Evolutionary conservation across 163 green algal genomes (phyloP), one percentile per base, ranked within the genome.

Genomic region (Chloroidium sp.): DNA sequence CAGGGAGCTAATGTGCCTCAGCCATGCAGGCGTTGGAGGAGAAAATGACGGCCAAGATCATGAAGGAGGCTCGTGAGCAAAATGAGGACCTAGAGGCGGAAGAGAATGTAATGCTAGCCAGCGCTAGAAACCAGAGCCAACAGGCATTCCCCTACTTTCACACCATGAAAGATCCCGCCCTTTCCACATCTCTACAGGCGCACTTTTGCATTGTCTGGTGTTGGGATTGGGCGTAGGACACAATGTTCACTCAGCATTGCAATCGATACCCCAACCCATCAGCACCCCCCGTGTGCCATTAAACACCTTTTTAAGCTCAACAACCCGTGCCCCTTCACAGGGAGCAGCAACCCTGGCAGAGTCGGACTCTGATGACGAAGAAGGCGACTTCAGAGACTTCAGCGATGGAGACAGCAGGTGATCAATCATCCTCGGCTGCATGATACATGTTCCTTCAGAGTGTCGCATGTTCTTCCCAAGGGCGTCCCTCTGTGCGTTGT

Each of bases 21-120:
- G 36, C 36, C 36, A 36, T 36, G 36, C 69, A 86, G 81, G 84
- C 75, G 61, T 77, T 82, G 57, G 86, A 85, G 6, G 87, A 82
- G 3, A 87, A 86, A 62, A 69, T 93, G 13, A 91, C 80, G 3
- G 79, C 81, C 62, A 86, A 88, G 58, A 92, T 97, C 62, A 82
- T 97, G 62, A 83, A 87, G 12, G 86, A 91, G 77, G 92, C 93
- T 1, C 88, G 88, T 1, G 85, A 85, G 74, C 93, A 97, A 86
- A 91, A 95, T 78, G 84, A 92, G 68, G 92, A 97, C 77, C 6
- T 96, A 2, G 90, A 94, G 60, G 88, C 84, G 1, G 92, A 95
- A 67, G 89, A 88, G 0, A 77, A 83, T 2, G 78, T 59, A 14
- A 72, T 74, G 36, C 36, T 36, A 36, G 36, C 36, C 36, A 36